phyloP scores from a whole-genome alignment of 1,284 basidiomycete genomes.

The Vanrija sp. region DNA sequence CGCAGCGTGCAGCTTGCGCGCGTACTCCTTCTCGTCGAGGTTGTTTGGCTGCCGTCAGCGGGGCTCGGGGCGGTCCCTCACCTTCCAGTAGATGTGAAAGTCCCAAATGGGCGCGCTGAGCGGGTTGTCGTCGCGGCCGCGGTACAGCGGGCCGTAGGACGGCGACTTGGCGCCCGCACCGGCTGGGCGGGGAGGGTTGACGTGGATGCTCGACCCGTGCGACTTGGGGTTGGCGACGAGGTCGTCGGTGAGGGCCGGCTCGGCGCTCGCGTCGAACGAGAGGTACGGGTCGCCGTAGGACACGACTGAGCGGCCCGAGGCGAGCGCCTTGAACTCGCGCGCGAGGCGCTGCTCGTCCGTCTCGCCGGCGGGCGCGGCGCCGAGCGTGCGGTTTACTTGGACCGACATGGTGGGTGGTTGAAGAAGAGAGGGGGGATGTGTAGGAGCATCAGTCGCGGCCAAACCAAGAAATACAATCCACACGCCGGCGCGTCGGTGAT shows the following conservation, averaged over 20 bases:
- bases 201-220: constrained; percentile 54
- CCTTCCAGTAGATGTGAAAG: constrained; percentile 13
- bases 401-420: no score
- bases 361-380: not conserved
- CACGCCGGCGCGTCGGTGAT: no score
- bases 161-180: not conserved
- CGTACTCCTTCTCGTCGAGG: constrained; percentile 8
- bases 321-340: no score
- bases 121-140: not conserved
- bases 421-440: no score
- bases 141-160: constrained; percentile 6
- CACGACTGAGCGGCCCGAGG: no score
- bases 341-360: not conserved
- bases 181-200: constrained; percentile 7
- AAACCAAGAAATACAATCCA: no score
- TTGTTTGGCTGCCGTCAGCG: constrained; percentile 7
- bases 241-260: constrained; percentile 51
- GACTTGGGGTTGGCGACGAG: constrained; percentile 52
- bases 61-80: not conserved
- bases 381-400: no score
- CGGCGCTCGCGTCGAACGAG: not conserved
- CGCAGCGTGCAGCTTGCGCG: constrained; percentile 9
- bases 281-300: not conserved
- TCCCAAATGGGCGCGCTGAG: constrained; percentile 6
- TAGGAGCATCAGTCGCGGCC: no score